Base-by-base conservation (phyloP, 192 early-diverging fungal genomes). In the Funneliformis geosporum region DNA sequence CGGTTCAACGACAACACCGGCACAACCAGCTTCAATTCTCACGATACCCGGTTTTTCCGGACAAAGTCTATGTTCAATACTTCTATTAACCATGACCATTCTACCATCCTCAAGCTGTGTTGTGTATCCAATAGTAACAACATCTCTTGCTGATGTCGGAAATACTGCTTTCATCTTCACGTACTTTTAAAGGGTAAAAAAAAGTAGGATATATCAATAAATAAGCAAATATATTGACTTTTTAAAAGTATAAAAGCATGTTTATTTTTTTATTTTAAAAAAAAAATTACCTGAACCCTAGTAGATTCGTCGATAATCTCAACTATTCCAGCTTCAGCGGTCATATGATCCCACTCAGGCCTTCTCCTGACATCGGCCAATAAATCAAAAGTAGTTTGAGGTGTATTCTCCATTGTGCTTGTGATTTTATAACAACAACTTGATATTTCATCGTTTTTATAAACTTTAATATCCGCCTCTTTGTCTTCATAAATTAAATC, bases 391-490 rank as follows among this genome's bases (percentile, higher is more conserved):
- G 80, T 77, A 12, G 73, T 78, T 7, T 74, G 80, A 0, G 81
- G 43, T 8, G 83, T 80, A 66, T 80, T 82, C 46, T 82, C 50
- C 83, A 84, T 80, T 60, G 81, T 76, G 11, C 80, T 69, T 64
- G 78, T 68, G 66, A 82, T 38, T 60, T 84, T 84, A 81, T 80
- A 84, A 43, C 83, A 84, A 80, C 81, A 82, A 14, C 78, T 79
- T 50, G 80, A 75, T 27, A 70, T 79, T 60, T 81, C 77, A 47
- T 61, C 75, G 64, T 84, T 80, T 27, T 82, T 75, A n/a, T 82
- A 80, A 76, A 82, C 74, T 60, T 82, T 84, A 70, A 80, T 33
- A 12, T 70, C 65, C 14, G 73, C 75, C 1, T 69, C 68, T 33
- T 65, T 73, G n/a, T 84, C 83, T 61, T 84, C 83, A 75, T 60